phyloP scores from a whole-genome alignment of 2,329 filamentous ascomycete genomes.

The Hypomyces rosellus region DNA sequence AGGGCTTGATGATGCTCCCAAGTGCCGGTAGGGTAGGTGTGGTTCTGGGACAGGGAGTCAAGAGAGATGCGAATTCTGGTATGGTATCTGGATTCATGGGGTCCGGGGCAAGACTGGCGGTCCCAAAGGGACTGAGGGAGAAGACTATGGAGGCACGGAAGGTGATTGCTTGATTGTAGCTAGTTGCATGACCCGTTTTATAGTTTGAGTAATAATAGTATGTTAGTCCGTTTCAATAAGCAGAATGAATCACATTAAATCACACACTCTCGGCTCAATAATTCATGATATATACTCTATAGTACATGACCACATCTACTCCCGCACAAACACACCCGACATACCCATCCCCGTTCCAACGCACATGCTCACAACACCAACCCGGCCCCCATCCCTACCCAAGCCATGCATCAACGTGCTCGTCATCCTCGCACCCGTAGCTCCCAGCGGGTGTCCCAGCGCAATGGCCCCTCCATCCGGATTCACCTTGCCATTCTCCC shows the following conservation, averaged over 20 bases:
- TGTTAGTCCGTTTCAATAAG: no score
- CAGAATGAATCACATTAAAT: background rate
- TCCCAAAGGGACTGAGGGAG: no score
- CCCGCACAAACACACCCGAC: constrained; percentile 60
- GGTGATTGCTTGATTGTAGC: background rate
- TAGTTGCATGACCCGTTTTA: background rate
- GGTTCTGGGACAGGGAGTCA: constrained; percentile 37
- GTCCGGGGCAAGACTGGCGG: no score
- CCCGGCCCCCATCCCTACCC: constrained; percentile 63
- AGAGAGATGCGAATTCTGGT: constrained; percentile 32
- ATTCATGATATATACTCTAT: background rate
- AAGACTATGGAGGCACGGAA: background rate
- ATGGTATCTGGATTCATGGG: constrained; percentile 27
- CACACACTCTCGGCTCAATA: no score
- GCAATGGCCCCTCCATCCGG: constrained; percentile 91
- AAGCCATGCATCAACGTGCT: constrained; percentile 61
- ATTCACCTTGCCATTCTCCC: constrained; percentile 68
- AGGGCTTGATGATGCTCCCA: constrained; percentile 26
- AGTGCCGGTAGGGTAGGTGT: constrained; percentile 26
- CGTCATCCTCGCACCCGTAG: constrained; percentile 77
- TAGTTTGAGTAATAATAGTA: no score
- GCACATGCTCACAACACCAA: constrained; percentile 90
- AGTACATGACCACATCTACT: constrained; percentile 33
- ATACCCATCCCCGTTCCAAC: constrained; percentile 77
- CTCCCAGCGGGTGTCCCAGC: constrained; percentile 85